These are phyloP conservation scores for Dimocarpus longan DNA, from an alignment of 345 rosid genomes.

Conservation along the genomic window DNA sequence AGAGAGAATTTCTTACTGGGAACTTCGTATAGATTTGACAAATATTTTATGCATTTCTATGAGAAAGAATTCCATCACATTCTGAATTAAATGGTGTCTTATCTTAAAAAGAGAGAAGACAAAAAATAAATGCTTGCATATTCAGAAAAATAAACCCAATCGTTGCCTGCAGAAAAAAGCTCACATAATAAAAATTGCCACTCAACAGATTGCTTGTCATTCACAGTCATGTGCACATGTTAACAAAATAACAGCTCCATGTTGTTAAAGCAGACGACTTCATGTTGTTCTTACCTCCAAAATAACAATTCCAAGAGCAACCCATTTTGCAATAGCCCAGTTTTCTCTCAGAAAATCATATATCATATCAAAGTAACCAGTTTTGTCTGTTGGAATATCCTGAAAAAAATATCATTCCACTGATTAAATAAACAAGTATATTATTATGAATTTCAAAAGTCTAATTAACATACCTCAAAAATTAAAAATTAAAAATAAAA, in stretches of 20 bases:
- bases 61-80: slow-evolving; percentile 17
- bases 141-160: background rate
- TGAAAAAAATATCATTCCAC: slow-evolving; percentile 28
- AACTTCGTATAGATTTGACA: background rate
- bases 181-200: background rate
- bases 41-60: background rate
- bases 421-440: slow-evolving; percentile 6
- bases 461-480: background rate
- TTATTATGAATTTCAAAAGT: slow-evolving; percentile 12
- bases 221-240: background rate
- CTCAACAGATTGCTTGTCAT: background rate
- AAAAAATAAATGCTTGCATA: background rate
- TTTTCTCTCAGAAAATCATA: slow-evolving; percentile 75
- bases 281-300: slow-evolving; percentile 67
- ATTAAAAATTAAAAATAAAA: too few relatives aligned
- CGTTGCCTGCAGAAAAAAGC: background rate
- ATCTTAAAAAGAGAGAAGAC: background rate
- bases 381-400: slow-evolving; percentile 85
- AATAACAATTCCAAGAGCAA: slow-evolving; percentile 81
- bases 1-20: background rate
- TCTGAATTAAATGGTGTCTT: background rate
- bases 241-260: background rate
- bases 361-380: slow-evolving; percentile 76
- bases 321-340: slow-evolving; percentile 87
- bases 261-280: background rate